Base-by-base conservation (phyloP, 1,284 basidiomycete genomes). In the Vanrija pseudolonga region DNA sequence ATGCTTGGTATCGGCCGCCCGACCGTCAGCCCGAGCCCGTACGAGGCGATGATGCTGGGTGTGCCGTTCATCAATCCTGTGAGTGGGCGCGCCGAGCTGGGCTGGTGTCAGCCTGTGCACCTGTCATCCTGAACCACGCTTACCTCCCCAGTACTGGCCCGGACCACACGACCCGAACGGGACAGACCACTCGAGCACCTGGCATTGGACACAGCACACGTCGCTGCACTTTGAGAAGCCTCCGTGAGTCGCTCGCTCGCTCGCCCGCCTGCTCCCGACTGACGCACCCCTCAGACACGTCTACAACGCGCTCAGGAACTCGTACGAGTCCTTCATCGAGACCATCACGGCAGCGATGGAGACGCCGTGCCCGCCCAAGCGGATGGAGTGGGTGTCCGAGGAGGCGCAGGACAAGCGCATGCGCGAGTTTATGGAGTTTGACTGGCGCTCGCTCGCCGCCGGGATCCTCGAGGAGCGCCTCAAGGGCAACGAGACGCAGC, bases 301-400 rank as follows among this genome's bases (percentile, higher is more conserved):
- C 36, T 68, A 68, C 53, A 51, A 66, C 36, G 61, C 64, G 24
- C 49, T 53, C n/a, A 48, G 54, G 44, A 40, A 42, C 50, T 58
- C 66, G 51, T 57, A 59, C 14, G 50, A 60, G 8, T 62, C 40
- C n/a, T 58, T 66, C 22, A 32, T 61, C 7, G 40, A 20, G 12
- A 62, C 66, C 1, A 48, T 68, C 51, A 22, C 51, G 40, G 32
- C 36, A 7, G 64, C 62, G 1, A 22, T 64, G 32, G 41, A 43
- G 38, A 58, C 56, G 0, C 58, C 9, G 11, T 12, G 12, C 12
- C 32, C 32, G 39, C 39, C n/a, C 39, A n/a, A 40, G n/a, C 39
- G n/a, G 11, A 40, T 40, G 39, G n/a, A n/a, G 39, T 40, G 39
- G 39, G 8, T 40, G 11, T 19, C 39, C n/a, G 20, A 46, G 45